phyloP scores from a whole-genome alignment of 2,329 filamentous ascomycete genomes.

The Helminthosporium solani region DNA sequence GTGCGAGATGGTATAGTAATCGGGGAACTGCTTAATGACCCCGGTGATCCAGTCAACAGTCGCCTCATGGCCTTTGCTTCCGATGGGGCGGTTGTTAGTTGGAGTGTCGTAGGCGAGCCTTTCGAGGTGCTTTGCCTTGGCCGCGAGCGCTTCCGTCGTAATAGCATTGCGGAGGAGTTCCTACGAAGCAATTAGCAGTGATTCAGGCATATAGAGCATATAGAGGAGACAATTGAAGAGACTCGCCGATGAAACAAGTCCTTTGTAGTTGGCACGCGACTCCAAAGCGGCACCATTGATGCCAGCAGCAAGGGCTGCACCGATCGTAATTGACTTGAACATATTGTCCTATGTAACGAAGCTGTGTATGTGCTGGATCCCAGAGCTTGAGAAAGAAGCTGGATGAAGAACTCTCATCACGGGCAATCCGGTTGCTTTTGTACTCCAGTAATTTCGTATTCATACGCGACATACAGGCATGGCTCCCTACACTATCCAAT shows the following conservation, averaged over 20 bases:
- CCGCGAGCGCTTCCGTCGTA: conserved; percentile 27
- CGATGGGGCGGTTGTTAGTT: conserved; percentile 45
- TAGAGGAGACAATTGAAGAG: background rate
- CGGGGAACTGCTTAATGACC: conserved; percentile 29
- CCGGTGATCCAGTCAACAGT: conserved; percentile 43
- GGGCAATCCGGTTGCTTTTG: conserved; percentile 1
- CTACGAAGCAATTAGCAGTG: conserved; percentile 11
- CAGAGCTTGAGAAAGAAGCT: conserved; percentile 6
- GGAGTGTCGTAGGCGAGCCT: conserved; percentile 43
- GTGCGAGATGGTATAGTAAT: conserved; percentile 42
- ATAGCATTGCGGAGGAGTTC: conserved; percentile 27
- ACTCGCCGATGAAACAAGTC: conserved; percentile 29
- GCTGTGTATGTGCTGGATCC: conserved; percentile 2
- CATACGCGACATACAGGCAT: background rate
- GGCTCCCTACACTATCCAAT: background rate
- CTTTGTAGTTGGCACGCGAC: conserved; percentile 19
- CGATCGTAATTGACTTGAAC: conserved; percentile 24
- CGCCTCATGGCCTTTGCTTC: conserved; percentile 42
- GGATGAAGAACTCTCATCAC: background rate
- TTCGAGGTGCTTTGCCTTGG: conserved; percentile 38
- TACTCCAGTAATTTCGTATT: conserved; percentile 1
- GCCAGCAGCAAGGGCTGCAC: conserved; percentile 22
- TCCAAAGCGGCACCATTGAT: conserved; percentile 24
- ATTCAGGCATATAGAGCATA: no score
- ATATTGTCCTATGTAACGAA: conserved; percentile 9